Evolutionary conservation across 352 stramenopile genomes (phyloP).

Genomic region (Aphanomyces euteiches): DNA sequence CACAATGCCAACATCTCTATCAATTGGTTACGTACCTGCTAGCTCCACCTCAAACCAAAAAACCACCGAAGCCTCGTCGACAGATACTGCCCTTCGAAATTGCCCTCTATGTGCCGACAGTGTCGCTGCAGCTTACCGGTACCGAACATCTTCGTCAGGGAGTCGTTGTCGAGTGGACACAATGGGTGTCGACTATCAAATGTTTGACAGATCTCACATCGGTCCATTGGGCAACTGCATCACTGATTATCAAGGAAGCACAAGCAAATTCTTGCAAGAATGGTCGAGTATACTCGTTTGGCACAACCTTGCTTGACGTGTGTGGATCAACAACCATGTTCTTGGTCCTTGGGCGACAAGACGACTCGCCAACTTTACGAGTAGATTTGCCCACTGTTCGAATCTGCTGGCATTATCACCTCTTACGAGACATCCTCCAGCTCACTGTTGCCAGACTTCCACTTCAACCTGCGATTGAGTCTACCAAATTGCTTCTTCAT

Average conservation of each 20-base stretch:
- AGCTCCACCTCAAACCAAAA: background rate
- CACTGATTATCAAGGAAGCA: background rate
- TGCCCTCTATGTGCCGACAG: background rate
- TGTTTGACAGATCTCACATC: background rate
- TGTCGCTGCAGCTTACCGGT: background rate
- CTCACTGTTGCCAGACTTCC: slow-evolving; percentile 5
- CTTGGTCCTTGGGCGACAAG: background rate
- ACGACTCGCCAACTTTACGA: background rate
- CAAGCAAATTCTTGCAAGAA: background rate
- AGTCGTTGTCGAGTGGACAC: background rate
- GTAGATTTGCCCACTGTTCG: background rate
- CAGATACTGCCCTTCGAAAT: background rate
- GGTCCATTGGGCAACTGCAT: background rate
- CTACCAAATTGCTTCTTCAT: background rate
- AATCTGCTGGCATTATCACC: slow-evolving; percentile 21
- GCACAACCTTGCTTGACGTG: background rate
- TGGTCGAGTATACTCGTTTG: slow-evolving; percentile 18
- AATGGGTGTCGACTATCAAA: background rate
- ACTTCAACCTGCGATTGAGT: background rate
- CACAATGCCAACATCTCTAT: background rate
- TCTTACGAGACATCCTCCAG: slow-evolving; percentile 5
- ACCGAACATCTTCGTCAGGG: background rate
- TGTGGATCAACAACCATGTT: background rate
- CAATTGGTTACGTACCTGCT: slow-evolving; percentile 1
- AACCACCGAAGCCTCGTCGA: background rate